A percentile compares a stretch with the other conserved stretches of the same genome.
phyloP scores from a whole-genome alignment of 305 asterid genomes.

The Petunia hybrid region DNA sequence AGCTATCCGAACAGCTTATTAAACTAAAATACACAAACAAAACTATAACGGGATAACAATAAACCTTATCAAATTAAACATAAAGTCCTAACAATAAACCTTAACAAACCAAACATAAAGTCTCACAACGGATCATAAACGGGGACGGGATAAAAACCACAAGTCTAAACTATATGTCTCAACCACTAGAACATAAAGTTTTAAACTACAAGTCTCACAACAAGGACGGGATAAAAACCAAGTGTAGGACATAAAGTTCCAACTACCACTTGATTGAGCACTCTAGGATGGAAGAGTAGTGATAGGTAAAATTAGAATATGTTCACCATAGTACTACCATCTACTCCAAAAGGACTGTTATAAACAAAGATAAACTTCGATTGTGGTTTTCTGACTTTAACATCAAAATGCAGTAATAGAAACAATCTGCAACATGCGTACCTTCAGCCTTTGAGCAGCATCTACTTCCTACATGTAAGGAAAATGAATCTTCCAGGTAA shows the following conservation, averaged over 20 bases:
- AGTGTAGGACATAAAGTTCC: not conserved
- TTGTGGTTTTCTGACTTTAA: not conserved
- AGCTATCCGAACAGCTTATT: no score
- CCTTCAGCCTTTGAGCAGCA: conserved; percentile 86
- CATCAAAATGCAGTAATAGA: not conserved
- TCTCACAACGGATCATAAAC: no score
- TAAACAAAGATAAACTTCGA: not conserved
- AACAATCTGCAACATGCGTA: conserved; percentile 45
- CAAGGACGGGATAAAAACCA: no score
- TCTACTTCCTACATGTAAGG: conserved; percentile 75
- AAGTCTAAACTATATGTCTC: no score
- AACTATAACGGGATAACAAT: no score
- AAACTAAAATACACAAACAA: no score
- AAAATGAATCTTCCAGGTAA: conserved; percentile 43
- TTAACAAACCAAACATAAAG: no score
- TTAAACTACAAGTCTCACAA: no score
- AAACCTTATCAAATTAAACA: no score
- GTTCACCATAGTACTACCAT: not conserved
- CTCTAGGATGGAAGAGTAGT: not conserved
- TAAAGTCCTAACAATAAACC: no score
- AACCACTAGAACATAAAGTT: no score
- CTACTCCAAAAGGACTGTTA: conserved; percentile 17
- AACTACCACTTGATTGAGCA: not conserved
- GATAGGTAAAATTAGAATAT: not conserved
- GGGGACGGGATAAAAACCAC: no score